Percentiles rank a stretch among this genome's conserved stretches.
Evolutionary conservation across 345 rosid genomes (phyloP).

Genomic region (Ceriops decandra): DNA sequence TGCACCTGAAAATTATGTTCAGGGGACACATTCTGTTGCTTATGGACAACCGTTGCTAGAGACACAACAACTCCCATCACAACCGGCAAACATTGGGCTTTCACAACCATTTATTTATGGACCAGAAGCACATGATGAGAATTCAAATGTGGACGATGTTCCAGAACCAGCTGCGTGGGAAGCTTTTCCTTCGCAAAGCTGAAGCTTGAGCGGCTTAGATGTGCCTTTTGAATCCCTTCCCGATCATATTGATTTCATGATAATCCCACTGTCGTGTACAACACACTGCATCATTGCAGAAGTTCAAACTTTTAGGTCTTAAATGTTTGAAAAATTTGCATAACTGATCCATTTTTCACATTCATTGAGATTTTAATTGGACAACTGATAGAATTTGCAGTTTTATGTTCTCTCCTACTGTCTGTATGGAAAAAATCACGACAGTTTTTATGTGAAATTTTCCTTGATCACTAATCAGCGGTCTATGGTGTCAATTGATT

Average conservation of each 20-base stretch:
- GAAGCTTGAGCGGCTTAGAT: not conserved
- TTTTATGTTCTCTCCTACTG: too few species aligned
- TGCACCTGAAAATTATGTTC: slow-evolving; percentile 12
- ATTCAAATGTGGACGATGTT: slow-evolving; percentile 1
- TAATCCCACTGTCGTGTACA: slow-evolving; percentile 12
- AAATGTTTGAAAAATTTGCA: slow-evolving; percentile 6
- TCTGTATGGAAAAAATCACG: too few species aligned
- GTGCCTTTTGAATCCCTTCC: not conserved
- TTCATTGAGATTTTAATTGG: not conserved
- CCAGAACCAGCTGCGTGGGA: slow-evolving; percentile 1
- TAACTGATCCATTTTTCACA: not conserved
- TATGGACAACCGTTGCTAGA: slow-evolving; percentile 5
- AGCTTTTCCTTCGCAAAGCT: slow-evolving; percentile 11
- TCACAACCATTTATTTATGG: slow-evolving; percentile 12
- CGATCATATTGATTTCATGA: not conserved
- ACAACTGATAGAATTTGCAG: not conserved
- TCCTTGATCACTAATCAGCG: too few species aligned
- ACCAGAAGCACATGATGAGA: slow-evolving; percentile 7
- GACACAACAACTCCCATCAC: slow-evolving; percentile 4
- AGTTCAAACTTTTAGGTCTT: not conserved
- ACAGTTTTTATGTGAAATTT: too few species aligned
- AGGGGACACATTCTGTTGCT: not conserved
- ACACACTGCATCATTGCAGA: not conserved
- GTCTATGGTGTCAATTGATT: too few species aligned
- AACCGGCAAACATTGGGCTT: slow-evolving; percentile 10